These are phyloP conservation scores for Alternaria ventricosa DNA, from an alignment of 2,329 filamentous ascomycete species.

Conservation along the genomic window DNA sequence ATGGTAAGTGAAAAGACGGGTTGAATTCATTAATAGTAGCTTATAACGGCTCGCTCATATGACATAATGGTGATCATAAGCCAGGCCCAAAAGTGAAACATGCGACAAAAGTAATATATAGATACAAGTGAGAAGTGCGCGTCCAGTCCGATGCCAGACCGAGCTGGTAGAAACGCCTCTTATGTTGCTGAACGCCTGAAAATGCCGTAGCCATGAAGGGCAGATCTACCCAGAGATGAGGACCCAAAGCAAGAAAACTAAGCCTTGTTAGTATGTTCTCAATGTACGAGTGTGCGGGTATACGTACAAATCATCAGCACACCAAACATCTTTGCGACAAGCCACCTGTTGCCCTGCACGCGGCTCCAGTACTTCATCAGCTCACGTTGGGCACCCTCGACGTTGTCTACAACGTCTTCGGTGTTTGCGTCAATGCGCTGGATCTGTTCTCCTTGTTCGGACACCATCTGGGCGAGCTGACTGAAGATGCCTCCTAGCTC, in stretches of 20 bases:
- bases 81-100: neutral
- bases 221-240: slow-evolving; percentile 63
- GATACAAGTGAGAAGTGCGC: slow-evolving; percentile 13
- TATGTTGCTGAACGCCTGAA: slow-evolving; percentile 31
- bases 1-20: neutral
- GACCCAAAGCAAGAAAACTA: slow-evolving; percentile 66
- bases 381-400: slow-evolving; percentile 94
- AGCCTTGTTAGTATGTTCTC: slow-evolving; percentile 19
- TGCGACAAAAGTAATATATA: slow-evolving; percentile 8
- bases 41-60: neutral
- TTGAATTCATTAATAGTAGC: slow-evolving; percentile 20
- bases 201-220: slow-evolving; percentile 6
- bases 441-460: slow-evolving; percentile 97
- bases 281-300: slow-evolving; percentile 8
- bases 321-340: slow-evolving; percentile 84
- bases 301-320: slow-evolving; percentile 87
- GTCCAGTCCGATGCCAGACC: slow-evolving; percentile 7
- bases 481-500: slow-evolving; percentile 93
- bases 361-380: slow-evolving; percentile 96
- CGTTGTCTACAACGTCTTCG: slow-evolving; percentile 96
- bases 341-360: slow-evolving; percentile 93
- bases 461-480: slow-evolving; percentile 94
- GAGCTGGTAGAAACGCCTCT: slow-evolving; percentile 17
- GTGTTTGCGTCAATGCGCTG: slow-evolving; percentile 97
- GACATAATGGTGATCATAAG: slow-evolving; percentile 1